Evolutionary conservation across 1,284 basidiomycete species (phyloP), one percentile per base, ranked within the genome.

Genomic region (Ustilago tritici): DNA sequence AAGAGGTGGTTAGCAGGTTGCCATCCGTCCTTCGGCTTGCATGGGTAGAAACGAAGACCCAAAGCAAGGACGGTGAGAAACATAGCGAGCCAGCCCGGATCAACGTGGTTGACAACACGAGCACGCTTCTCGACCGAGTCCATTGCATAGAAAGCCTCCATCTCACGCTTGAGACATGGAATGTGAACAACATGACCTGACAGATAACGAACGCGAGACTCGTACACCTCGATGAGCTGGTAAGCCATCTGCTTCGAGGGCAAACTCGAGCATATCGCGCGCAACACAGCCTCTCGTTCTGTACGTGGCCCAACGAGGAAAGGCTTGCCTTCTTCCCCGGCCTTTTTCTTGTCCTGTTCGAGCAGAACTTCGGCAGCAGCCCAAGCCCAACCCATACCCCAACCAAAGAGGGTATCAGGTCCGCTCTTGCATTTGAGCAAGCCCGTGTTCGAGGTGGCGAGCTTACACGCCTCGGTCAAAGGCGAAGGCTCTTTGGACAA

Each of bases 341-440:
- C 66, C 34, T 75, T 72, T 34, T 73, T 61, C 52, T 59, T 53
- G 31, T 76, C 69, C 41, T 72, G 53, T 35, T 77, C 56, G 11
- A 76, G 56, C 17, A 71, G 55, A 15, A 73, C 72, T 52, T 82
- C 79, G 23, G 75, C 82, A 10, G 84, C 79, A 11, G 81, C 70
- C 49, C 79, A 80, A 3, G 84, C 83, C 82, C 82, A 85, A 8
- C 84, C 83, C 49, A 85, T 70, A n/a, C 84, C 84, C 76, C 78
- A 85, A 19, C 84, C 84, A 3, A 85, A 75, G 36, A 78, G 71
- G 12, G 82, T 81, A 49, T 85, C 84, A 14, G 83, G 79, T 14
- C 78, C 79, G 49, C 62, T 72, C 57, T 76, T 80, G 60, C 81
- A 71, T 12, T 71, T 68, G 31, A 85, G 50, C 15, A 85, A 67